Conservation (phyloP, 768 basidiomycete species). For the Rhizopogon rudus region DNA sequence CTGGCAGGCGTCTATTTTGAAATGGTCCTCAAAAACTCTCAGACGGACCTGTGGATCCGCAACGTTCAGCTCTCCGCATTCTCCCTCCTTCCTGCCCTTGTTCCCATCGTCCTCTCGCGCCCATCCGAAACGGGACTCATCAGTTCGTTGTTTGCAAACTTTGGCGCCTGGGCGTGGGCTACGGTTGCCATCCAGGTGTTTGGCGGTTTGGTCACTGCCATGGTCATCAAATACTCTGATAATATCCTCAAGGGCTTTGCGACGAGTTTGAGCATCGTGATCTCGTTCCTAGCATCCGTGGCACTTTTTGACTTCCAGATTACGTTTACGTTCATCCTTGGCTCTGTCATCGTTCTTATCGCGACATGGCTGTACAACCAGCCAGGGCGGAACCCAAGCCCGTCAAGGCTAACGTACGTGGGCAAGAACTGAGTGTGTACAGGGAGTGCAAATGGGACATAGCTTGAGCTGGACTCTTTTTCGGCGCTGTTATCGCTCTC, state of each 20-base stretch:
- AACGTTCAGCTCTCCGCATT: conserved; percentile 96
- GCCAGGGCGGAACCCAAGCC: conserved; percentile 34
- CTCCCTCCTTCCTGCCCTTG: conserved; percentile 83
- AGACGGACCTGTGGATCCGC: conserved; percentile 90
- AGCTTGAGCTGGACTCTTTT: not conserved
- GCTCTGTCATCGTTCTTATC: conserved; percentile 75
- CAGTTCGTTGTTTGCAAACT: conserved; percentile 69
- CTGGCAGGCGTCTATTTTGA: conserved; percentile 98
- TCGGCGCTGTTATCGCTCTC: not conserved
- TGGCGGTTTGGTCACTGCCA: conserved; percentile 87
- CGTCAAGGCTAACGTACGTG: conserved; percentile 23
- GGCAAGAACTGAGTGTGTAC: conserved; percentile 14
- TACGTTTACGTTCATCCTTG: conserved; percentile 80
- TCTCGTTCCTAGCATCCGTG: conserved; percentile 91
- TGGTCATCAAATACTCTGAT: conserved; percentile 93
- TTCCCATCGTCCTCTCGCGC: conserved; percentile 65
- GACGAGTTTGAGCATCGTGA: conserved; percentile 88
- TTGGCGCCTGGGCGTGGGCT: conserved; percentile 88
- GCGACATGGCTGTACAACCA: conserved; percentile 94
- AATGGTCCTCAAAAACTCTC: conserved; percentile 91
- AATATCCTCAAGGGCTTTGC: conserved; percentile 95
- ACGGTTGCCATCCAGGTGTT: conserved; percentile 85
- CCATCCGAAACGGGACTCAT: conserved; percentile 35
- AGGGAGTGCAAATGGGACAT: not conserved
- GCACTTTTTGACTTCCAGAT: conserved; percentile 87